Base-by-base conservation (phyloP, 768 basidiomycete genomes). In the Amanita pseudoporphyria region DNA sequence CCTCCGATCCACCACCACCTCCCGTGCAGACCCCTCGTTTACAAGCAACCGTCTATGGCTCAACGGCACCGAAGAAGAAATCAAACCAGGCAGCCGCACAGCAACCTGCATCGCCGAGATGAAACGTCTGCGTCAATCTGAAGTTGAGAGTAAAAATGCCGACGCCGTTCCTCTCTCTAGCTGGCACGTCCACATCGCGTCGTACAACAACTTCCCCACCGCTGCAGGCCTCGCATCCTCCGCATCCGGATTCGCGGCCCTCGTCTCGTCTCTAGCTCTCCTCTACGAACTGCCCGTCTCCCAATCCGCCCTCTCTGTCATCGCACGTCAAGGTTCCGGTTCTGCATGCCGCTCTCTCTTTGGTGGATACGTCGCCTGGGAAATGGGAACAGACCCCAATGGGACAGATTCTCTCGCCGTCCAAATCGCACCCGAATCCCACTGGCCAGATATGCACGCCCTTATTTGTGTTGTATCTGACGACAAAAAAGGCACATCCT, bases 151-250 rank as follows among this genome's bases (percentile, higher is more conserved):
- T 49, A 76, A 79, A 56, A 71, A 86, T 59, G 62, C 54, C 12
- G 57, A 49, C 52, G 46, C 35, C 28, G 24, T 47, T 28, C 58
- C 88, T 84, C 66, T 94, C 32, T 87, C 92, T 0, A 56, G 69
- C 13, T 87, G 70, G 64, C 69, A 76, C 14, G 79, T 98, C 3
- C 93, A 92, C 70, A 92, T 99, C 58, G 81, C 81, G 50, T 98
- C 95, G 6, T 84, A 81, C 70, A 99, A 99, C 77, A 98, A 98
- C 72, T 98, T 99, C 75, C 96, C 96, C 26, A 99, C 96, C 12
- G 96, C 96, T 12, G 96, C 96, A 0, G 96, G 96, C 3, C 82
- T 99, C 39, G 96, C 96, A 1, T 97, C 94, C 1, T 97, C 94
- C 30, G 96, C 96, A 0, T 90, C 93, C 0, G 96, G 96, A 13